phyloP scores from a whole-genome alignment of 768 basidiomycete species.

The Lyophyllum semitale region DNA sequence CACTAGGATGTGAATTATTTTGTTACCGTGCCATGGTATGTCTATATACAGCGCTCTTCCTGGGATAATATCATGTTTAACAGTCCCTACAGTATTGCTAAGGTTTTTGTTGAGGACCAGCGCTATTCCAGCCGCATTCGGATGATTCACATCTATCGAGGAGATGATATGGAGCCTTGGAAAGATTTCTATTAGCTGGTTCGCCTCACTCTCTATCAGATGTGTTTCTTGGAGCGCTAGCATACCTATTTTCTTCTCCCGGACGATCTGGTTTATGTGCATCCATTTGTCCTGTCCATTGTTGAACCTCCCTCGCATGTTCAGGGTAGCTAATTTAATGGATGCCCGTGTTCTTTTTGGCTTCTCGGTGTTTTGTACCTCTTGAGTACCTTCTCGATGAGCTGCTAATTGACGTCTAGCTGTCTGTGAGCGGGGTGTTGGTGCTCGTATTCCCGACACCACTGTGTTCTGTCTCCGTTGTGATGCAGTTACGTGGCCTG shows the following conservation, averaged over 20 bases:
- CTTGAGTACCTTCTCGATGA: neutral
- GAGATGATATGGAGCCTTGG: conserved; percentile 16
- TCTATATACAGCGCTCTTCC: too few relatives aligned
- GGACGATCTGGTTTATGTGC: conserved; percentile 25
- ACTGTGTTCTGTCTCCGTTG: too few relatives aligned
- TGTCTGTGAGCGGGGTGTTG: too few relatives aligned
- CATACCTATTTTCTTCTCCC: conserved; percentile 25
- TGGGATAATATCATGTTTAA: too few relatives aligned
- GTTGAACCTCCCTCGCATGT: conserved; percentile 22
- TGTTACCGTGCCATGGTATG: too few relatives aligned
- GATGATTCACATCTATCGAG: conserved; percentile 12
- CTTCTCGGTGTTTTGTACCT: neutral
- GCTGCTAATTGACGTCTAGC: too few relatives aligned
- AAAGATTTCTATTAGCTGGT: too few relatives aligned
- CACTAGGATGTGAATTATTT: too few relatives aligned
- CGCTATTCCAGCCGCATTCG: conserved; percentile 31
- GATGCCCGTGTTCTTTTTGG: conserved; percentile 8
- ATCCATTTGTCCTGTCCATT: conserved; percentile 20
- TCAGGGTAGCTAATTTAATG: conserved; percentile 21
- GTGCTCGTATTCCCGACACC: too few relatives aligned
- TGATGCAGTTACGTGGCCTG: too few relatives aligned
- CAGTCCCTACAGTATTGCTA: conserved; percentile 8
- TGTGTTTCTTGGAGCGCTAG: conserved; percentile 34
- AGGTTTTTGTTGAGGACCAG: conserved; percentile 33
- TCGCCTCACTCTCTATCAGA: too few relatives aligned